Conservation (phyloP, 1,139 yeast species). For the Blastobotrys apis region DNA sequence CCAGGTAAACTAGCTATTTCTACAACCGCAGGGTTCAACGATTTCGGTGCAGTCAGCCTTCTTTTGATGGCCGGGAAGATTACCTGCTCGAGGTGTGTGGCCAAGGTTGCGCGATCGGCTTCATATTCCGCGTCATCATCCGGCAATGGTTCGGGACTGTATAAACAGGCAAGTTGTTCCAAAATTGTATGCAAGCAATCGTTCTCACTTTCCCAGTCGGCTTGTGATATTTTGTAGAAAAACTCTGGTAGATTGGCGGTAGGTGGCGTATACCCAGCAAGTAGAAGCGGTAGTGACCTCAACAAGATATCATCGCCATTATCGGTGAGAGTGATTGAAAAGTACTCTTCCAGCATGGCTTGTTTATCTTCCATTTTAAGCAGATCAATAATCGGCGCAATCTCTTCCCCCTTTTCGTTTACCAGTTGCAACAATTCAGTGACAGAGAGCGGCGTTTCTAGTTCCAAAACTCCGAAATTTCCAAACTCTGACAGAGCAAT, state of each 20-base stretch:
- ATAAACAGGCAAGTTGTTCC: slow-evolving; percentile 64
- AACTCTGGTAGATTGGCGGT: slow-evolving; percentile 59
- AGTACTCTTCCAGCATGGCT: slow-evolving; percentile 82
- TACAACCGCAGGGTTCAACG: slow-evolving; percentile 51
- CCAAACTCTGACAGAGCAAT: slow-evolving; percentile 71
- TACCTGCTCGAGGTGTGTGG: slow-evolving; percentile 46
- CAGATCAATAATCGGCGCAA: slow-evolving; percentile 10
- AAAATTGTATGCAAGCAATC: slow-evolving; percentile 62
- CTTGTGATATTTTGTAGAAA: slow-evolving; percentile 56
- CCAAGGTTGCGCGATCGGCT: slow-evolving; percentile 11
- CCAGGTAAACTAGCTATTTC: slow-evolving; percentile 94
- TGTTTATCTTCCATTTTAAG: slow-evolving; percentile 26
- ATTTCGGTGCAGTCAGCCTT: slow-evolving; percentile 61
- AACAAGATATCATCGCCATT: slow-evolving; percentile 15
- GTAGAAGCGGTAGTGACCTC: slow-evolving; percentile 59
- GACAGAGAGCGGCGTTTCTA: slow-evolving; percentile 22
- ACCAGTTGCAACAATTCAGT: slow-evolving; percentile 15
- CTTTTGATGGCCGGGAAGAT: slow-evolving; percentile 65
- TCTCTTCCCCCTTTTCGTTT: neutral
- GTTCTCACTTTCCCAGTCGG: slow-evolving; percentile 65
- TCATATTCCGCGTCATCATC: slow-evolving; percentile 28
- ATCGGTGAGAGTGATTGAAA: slow-evolving; percentile 44
- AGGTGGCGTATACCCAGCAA: slow-evolving; percentile 60
- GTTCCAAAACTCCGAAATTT: slow-evolving; percentile 65
- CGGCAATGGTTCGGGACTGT: slow-evolving; percentile 56